Conservation (phyloP, 805 yeast species). For the Suhomyces pyralidae region DNA sequence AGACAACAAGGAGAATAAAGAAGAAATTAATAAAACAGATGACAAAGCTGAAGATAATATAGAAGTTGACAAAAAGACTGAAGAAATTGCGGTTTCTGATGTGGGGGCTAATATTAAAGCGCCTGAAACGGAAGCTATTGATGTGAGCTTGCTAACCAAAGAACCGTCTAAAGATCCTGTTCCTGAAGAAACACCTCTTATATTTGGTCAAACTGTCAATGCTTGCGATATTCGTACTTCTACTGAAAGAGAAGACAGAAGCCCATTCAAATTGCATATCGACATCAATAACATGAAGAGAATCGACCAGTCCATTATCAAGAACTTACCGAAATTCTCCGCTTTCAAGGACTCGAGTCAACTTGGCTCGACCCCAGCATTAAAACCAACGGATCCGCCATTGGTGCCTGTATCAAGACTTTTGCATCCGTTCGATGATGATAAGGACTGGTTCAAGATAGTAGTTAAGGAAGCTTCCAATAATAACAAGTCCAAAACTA, state of each 20-base stretch:
- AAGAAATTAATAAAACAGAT: neutral
- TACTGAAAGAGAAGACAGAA: neutral
- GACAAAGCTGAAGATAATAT: neutral
- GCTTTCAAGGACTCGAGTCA: conserved; percentile 41
- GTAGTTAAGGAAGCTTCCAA: conserved; percentile 41
- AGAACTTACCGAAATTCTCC: conserved; percentile 45
- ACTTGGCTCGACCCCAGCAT: conserved; percentile 17
- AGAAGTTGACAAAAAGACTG: neutral
- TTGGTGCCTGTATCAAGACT: conserved; percentile 63
- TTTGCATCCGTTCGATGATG: conserved; percentile 61
- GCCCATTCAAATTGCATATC: conserved; percentile 48
- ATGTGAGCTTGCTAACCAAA: neutral
- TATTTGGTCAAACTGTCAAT: neutral
- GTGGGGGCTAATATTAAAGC: neutral
- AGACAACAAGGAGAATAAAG: neutral
- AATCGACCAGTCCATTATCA: conserved; percentile 47
- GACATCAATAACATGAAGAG: conserved; percentile 41
- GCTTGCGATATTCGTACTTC: neutral
- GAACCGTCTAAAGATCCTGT: conserved; percentile 17
- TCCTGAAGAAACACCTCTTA: conserved; percentile 28
- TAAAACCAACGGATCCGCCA: conserved; percentile 27
- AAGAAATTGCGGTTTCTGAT: neutral
- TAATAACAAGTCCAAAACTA: neutral
- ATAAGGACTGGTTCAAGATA: conserved; percentile 59
- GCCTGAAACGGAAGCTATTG: conserved; percentile 1